Evolutionary conservation across 305 asterid genomes (phyloP).

Genomic region (Fraxinus sp.): DNA sequence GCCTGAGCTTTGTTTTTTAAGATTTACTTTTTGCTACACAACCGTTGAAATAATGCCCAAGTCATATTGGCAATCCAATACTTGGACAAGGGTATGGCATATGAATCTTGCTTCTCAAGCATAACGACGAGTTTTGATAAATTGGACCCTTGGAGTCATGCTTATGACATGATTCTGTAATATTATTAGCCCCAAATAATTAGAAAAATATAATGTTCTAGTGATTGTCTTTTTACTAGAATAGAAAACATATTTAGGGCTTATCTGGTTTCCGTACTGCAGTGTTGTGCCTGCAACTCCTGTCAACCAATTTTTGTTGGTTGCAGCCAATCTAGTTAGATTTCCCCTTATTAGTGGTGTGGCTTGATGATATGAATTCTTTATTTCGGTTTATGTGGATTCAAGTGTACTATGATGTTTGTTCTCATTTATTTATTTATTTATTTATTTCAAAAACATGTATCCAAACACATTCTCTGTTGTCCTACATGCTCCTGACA

Average conservation of each 20-base stretch:
- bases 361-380: not conserved
- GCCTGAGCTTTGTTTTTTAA: not conserved
- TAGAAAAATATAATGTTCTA: not conserved
- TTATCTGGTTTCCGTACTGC: not conserved
- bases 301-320: not conserved
- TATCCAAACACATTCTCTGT: not conserved
- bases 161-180: not conserved
- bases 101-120: not conserved
- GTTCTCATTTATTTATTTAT: not conserved
- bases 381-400: not conserved
- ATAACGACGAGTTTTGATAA: not conserved
- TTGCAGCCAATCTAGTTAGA: not conserved
- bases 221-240: not conserved
- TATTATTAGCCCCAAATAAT: not conserved
- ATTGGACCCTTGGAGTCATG: not conserved
- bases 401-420: not conserved
- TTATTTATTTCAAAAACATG: not conserved
- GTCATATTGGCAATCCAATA: not conserved
- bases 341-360: not conserved
- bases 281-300: not conserved
- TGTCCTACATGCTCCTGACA: not conserved
- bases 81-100: not conserved
- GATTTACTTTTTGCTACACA: not conserved
- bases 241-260: not conserved
- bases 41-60: not conserved